Conservation (phyloP, 2,329 filamentous ascomycete species). For the Clarireedia homoeocarpa region DNA sequence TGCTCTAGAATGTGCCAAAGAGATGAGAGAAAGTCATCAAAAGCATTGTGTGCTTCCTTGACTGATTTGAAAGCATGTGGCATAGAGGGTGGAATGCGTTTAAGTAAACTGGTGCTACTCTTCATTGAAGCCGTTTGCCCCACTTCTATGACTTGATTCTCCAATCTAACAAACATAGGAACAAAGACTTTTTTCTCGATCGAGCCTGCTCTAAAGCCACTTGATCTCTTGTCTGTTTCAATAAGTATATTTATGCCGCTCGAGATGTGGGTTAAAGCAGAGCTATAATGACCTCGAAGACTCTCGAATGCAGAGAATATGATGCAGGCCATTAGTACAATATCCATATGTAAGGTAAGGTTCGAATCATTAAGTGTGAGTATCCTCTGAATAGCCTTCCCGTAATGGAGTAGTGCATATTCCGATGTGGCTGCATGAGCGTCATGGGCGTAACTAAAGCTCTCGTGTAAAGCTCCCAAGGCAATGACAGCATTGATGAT, state of each 20-base stretch:
- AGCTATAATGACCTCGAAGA: background rate
- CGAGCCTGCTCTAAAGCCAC: background rate
- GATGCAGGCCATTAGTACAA: slow-evolving; percentile 1
- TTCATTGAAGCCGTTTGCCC: background rate
- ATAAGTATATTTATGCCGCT: slow-evolving; percentile 4
- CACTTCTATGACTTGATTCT: background rate
- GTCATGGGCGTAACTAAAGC: background rate
- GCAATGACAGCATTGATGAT: slow-evolving; percentile 17
- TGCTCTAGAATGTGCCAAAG: background rate
- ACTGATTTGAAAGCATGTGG: background rate
- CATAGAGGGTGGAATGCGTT: background rate
- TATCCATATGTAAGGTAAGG: background rate
- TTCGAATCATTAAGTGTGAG: background rate
- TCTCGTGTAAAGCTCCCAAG: slow-evolving; percentile 14
- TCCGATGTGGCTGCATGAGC: background rate
- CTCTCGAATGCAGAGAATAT: background rate
- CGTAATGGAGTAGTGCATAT: background rate
- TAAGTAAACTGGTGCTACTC: background rate
- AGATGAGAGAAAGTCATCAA: background rate
- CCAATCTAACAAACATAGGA: slow-evolving; percentile 3
- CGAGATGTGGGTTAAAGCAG: background rate
- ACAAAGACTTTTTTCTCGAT: background rate
- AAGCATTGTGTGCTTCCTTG: background rate
- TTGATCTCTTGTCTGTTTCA: background rate
- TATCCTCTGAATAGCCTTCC: slow-evolving; percentile 2